phyloP scores from a whole-genome alignment of 352 stramenopile species.

The Globisporangium polare region DNA sequence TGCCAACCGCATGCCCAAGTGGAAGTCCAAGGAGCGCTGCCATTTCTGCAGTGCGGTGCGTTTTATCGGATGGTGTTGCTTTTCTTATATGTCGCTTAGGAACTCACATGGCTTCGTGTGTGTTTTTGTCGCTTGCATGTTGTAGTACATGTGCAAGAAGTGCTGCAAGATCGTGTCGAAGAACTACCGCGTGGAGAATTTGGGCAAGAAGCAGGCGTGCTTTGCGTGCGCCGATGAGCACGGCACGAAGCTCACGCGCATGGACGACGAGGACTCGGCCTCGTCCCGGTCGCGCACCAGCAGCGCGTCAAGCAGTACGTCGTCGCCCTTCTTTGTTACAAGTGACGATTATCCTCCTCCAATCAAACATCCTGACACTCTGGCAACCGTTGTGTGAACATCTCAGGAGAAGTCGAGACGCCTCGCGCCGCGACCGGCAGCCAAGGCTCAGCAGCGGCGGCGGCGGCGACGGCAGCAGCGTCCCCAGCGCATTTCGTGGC shows the following conservation, averaged over 20 bases:
- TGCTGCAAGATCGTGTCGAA: constrained; percentile 53
- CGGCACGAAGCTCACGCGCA: constrained; percentile 23
- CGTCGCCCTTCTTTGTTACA: neutral
- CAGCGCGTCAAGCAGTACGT: constrained; percentile 11
- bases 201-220: constrained; percentile 39
- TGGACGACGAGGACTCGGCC: constrained; percentile 16
- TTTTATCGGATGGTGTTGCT: constrained; percentile 6
- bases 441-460: neutral
- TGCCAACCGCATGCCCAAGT: constrained; percentile 53
- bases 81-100: neutral
- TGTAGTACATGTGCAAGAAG: constrained; percentile 68
- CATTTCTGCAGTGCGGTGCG: constrained; percentile 60
- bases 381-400: neutral
- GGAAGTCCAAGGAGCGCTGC: constrained; percentile 53
- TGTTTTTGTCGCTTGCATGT: neutral
- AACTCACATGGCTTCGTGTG: constrained; percentile 7
- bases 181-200: constrained; percentile 50
- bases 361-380: neutral
- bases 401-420: constrained; percentile 8
- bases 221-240: constrained; percentile 56
- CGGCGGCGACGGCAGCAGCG: neutral
- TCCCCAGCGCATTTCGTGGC: neutral
- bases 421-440: constrained; percentile 4
- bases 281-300: constrained; percentile 8
- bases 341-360: neutral